Base-by-base conservation (phyloP, 2,329 filamentous ascomycete species). In the Lachnellula arida region DNA sequence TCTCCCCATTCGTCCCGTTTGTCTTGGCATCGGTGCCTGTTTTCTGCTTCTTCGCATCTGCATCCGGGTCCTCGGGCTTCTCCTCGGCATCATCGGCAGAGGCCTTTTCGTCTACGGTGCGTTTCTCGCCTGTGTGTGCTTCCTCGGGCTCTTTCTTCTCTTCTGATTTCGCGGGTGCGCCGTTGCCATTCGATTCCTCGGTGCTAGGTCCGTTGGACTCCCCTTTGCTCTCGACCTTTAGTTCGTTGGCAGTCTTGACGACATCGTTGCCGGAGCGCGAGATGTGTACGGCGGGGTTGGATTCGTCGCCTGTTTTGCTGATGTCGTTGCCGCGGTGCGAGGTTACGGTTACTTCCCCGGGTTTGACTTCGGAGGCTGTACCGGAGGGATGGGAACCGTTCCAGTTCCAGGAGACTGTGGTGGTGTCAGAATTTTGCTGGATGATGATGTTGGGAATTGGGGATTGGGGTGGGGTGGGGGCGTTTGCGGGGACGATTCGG, bases 321-420 rank as follows among this genome's bases (percentile, higher is more conserved):
- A 87, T 80, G 28, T 78, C 82, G 69, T 87, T 87, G 63, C 84
- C 83, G 50, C 74, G 74, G 66, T 86, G 79, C 44, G 82, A 81
- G 64, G 80, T 76, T 64, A 87, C 82, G 49, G 80, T 75, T 51
- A 86, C 72, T 64, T 84, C 78, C 70, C 82, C 84, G 39, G 83
- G 72, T 75, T 69, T 82, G 78, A 74, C 76, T 71, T 81, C 80
- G 60, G 76, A 76, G 54, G 82, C 82, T 46, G 76, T 80, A 57
- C 84, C 85, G 51, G 74, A 73, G 1, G 84, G 83, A 22, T 77
- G 71, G 54, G 78, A 76, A 55, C 76, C 74, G 56, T 76, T 75
- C 81, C 81, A 86, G 67, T 78, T 76, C 84, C 83, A 86, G 56
- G 81, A 82, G 65, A 86, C 84, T 87, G 57, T 11, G 28, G 17